Base-by-base conservation (phyloP, 495 filamentous ascomycete species). In the Tuber calosporum region DNA sequence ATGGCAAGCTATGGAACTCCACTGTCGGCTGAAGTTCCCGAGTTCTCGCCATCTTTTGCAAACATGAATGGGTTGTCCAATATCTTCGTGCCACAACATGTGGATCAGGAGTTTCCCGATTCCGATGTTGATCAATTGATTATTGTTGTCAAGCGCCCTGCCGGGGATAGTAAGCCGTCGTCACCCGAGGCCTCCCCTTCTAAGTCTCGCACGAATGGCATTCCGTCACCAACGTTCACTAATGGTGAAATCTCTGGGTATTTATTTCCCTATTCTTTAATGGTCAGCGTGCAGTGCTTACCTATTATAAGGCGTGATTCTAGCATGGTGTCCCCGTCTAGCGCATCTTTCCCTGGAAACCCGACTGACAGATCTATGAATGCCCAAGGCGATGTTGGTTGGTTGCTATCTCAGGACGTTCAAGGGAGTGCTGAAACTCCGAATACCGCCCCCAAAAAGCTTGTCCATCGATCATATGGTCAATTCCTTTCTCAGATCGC, bases 21-120 rank as follows among this genome's bases (percentile, higher is more conserved):
- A 62, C 85, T 95, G 39, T 93, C 91, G 36, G 90, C 92, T 11
- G 85, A 87, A 26, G 92, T 92, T 9, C 90, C 91, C 0, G 92
- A 93, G 73, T 95, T 92, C 79, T 86, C 90, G 34, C 92, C 92
- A 70, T 86, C 85, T 67, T 82, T 83, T 53, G 48, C 38, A 43
- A 77, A 73, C 39, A 73, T 68, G 58, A 48, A 45, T 7, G 22
- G 76, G 70, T 1, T 43, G 74, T 58, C 36, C 71, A 30, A 34
- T 69, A n/a, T 66, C 4, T 67, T 74, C n/a, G 39, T 58, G 26
- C 72, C 68, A 22, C 48, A 66, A 17, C 70, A 70, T 39, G 73
- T 78, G 1, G 38, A 26, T 22, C 43, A 53, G 72, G 81, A 82
- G 43, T 79, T 74, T 53, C 71, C 76, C 17, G 75, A 81, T 69